Conservation (phyloP, 352 stramenopile species). For the Halophytophthora polymorphica region DNA sequence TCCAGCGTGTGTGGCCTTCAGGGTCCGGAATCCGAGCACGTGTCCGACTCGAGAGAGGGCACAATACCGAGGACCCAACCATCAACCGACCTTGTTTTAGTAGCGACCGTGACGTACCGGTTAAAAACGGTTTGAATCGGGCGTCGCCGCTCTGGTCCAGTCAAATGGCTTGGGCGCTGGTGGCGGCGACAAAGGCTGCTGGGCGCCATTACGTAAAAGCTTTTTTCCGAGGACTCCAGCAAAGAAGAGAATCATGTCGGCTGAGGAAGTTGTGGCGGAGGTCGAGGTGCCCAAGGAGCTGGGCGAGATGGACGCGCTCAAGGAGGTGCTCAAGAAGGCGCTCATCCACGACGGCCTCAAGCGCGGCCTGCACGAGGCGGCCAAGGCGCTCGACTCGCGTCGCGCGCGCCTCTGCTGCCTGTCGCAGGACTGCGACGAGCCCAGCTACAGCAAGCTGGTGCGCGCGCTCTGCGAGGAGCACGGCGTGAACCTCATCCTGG, state of each 20-base stretch:
- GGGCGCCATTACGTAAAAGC: slow-evolving; percentile 31
- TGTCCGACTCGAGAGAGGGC: too few species aligned
- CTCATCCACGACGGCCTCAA: slow-evolving; percentile 99
- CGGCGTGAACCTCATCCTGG: slow-evolving; percentile 93
- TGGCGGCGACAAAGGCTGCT: slow-evolving; percentile 19
- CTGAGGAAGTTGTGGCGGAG: slow-evolving; percentile 91
- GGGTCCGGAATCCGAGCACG: too few species aligned
- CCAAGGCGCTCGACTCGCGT: slow-evolving; percentile 98
- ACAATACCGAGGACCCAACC: too few species aligned
- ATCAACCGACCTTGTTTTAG: too few species aligned
- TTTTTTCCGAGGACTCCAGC: slow-evolving; percentile 55
- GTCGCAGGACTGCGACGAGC: slow-evolving; percentile 99
- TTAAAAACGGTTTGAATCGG: neutral
- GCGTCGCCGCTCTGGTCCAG: slow-evolving; percentile 24
- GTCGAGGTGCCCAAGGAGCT: slow-evolving; percentile 92
- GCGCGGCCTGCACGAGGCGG: slow-evolving; percentile 98
- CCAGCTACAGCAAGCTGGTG: slow-evolving; percentile 99
- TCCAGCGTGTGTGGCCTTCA: neutral
- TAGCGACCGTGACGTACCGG: neutral
- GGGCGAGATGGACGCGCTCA: slow-evolving; percentile 96
- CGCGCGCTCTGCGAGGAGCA: slow-evolving; percentile 93
- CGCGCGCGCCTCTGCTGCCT: slow-evolving; percentile 98
- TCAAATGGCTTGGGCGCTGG: slow-evolving; percentile 29
- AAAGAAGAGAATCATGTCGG: slow-evolving; percentile 78
- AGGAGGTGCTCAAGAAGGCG: slow-evolving; percentile 99